A percentile compares a stretch with the other conserved stretches of the same genome.
These are phyloP conservation scores for Backusella macrospora DNA, from an alignment of 192 early-diverging fungal genomes.

Conservation along the genomic window DNA sequence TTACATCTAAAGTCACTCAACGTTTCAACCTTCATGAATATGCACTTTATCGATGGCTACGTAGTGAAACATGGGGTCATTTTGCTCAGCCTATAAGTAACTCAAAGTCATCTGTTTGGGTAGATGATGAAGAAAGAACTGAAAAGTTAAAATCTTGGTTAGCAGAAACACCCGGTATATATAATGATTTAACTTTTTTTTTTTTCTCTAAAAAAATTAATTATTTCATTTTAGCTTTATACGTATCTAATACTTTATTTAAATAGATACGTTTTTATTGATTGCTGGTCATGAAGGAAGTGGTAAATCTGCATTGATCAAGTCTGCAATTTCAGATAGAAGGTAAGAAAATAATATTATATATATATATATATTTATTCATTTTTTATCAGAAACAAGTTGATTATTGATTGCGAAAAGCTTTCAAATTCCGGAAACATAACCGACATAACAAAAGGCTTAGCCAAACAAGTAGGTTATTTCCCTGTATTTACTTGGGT, in stretches of 20 bases:
- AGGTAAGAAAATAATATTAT: slow-evolving; percentile 40
- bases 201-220: not conserved
- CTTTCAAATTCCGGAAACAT: slow-evolving; percentile 74
- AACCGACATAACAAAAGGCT: slow-evolving; percentile 68
- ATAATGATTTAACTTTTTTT: not conserved
- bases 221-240: not conserved
- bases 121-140: slow-evolving; percentile 60
- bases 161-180: slow-evolving; percentile 55
- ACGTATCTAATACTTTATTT: not conserved
- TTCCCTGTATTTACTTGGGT: slow-evolving; percentile 89
- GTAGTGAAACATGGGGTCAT: slow-evolving; percentile 49
- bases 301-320: slow-evolving; percentile 78
- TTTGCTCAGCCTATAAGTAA: not conserved
- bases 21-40: slow-evolving; percentile 75
- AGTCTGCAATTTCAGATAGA: slow-evolving; percentile 66
- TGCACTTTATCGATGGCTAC: slow-evolving; percentile 59
- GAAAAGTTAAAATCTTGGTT: slow-evolving; percentile 60
- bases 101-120: slow-evolving; percentile 53
- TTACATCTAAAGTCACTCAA: slow-evolving; percentile 82
- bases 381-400: slow-evolving; percentile 51
- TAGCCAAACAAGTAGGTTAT: slow-evolving; percentile 89
- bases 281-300: slow-evolving; percentile 84
- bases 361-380: not conserved
- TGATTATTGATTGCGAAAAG: slow-evolving; percentile 80
- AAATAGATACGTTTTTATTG: slow-evolving; percentile 78